Evolutionary conservation across 495 filamentous ascomycete species (phyloP), one percentile per base, ranked within the genome.

Genomic region (Cetradonia linearis): DNA sequence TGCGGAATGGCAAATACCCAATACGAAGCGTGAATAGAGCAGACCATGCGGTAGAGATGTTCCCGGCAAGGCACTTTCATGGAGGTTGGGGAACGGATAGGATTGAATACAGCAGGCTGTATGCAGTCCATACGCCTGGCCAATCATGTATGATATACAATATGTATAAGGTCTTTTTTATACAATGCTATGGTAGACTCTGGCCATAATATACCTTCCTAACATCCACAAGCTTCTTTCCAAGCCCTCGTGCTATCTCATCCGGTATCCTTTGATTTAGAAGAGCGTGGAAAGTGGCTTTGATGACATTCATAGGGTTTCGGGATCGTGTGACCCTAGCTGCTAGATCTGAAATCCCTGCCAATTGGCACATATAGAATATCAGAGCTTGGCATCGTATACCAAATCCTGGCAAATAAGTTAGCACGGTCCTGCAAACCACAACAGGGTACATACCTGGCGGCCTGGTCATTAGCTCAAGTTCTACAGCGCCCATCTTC

Each of bases 141-240:
- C n/a, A 28, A 44, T 38, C 27, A 61, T 55, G 37, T 13, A 36
- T 47, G 28, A 6, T 31, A 11, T 7, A 50, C 9, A 23, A 36
- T 54, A 60, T 61, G 49, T 61, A 55, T 37, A 46, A n/a, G 9
- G 20, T 4, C 11, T 6, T 25, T 46, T 23, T 48, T n/a, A 46
- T 34, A 55, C 58, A 60, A 52, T 37, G 46, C 47, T 60, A 52
- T 56, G 14, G 79, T 66, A 83, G 77, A 70, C 79, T 80, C 13
- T 91, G 91, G 20, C 86, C 89, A 75, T 96, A 97, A 76, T 99
- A 99, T 67, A 97, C 93, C 78, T 91, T 96, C 67, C 93, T 78
- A 50, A 91, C 86, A 77, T 98, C 93, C 20, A 97, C 90, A 65
- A 98, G 72, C 80, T 98, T 98, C 80, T 84, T 90, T 48, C 93